Percentiles rank a stretch among this genome's conserved stretches.
phyloP scores from a whole-genome alignment of 225 moss, liverwort and hornwort genomes.

The Marchantia polymorpha region DNA sequence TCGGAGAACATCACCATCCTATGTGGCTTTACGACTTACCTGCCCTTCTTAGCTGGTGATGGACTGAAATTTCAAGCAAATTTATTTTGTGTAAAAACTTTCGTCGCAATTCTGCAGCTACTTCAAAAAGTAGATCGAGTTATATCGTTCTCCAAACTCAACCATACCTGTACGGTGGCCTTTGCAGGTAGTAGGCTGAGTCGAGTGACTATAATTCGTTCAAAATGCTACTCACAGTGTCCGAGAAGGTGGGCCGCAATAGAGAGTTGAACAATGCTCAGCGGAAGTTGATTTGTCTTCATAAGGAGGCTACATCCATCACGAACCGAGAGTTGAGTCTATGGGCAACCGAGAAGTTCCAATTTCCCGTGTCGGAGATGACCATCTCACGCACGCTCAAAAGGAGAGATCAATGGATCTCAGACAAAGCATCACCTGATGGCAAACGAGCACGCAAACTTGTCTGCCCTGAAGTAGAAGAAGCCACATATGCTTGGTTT shows the following conservation, averaged over 20 bases:
- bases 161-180: constrained; percentile 29
- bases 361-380: constrained; percentile 33
- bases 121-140: not conserved
- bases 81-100: not conserved
- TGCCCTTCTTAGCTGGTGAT: not conserved
- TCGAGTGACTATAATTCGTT: constrained; percentile 13
- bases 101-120: not conserved
- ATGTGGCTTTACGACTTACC: not conserved
- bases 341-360: constrained; percentile 35
- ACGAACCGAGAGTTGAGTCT: constrained; percentile 37
- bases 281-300: constrained; percentile 38
- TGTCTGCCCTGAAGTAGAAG: constrained; percentile 41
- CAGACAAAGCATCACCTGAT: constrained; percentile 30
- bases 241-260: constrained; percentile 30
- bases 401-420: constrained; percentile 38
- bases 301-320: constrained; percentile 39
- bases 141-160: constrained; percentile 1
- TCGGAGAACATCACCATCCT: not conserved
- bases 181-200: constrained; percentile 36
- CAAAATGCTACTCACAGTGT: constrained; percentile 22
- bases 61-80: not conserved
- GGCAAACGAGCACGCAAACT: constrained; percentile 40
- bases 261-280: constrained; percentile 42
- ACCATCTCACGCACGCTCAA: constrained; percentile 38
- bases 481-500: constrained; percentile 42